phyloP scores from a whole-genome alignment of 805 yeast genomes.

The Ogataea ganodermae region DNA sequence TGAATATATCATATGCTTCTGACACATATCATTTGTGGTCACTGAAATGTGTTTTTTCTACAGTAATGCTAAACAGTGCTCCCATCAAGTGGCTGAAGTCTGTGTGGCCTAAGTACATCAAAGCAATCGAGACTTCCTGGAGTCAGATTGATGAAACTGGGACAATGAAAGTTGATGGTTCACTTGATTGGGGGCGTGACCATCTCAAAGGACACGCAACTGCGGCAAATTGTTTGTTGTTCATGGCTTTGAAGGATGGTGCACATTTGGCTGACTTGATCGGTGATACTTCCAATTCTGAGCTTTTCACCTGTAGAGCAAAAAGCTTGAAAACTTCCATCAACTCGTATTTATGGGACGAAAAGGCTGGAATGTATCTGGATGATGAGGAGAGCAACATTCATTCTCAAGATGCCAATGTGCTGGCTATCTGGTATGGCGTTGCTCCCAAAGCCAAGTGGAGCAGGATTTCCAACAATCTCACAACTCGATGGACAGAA shows the following conservation, averaged over 20 bases:
- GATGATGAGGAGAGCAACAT: constrained; percentile 2
- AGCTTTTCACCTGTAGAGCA: not conserved
- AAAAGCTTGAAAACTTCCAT: not conserved
- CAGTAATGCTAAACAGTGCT: constrained; percentile 1
- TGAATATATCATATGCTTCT: constrained; percentile 1
- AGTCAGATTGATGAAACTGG: constrained; percentile 3
- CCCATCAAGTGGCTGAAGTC: not conserved
- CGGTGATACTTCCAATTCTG: not conserved
- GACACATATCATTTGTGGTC: constrained; percentile 6
- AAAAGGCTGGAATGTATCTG: constrained; percentile 1
- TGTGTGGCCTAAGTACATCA: constrained; percentile 1
- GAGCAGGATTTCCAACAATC: constrained; percentile 1
- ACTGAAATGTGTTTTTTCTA: constrained; percentile 1
- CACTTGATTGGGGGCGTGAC: constrained; percentile 2
- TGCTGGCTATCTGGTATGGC: constrained; percentile 6
- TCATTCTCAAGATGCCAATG: constrained; percentile 5
- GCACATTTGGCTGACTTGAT: not conserved
- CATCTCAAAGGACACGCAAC: constrained; percentile 2
- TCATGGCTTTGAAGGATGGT: constrained; percentile 1
- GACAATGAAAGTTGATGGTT: not conserved
- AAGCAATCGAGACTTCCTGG: constrained; percentile 2
- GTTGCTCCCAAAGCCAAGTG: constrained; percentile 2
- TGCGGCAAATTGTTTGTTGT: not conserved
- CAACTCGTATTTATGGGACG: constrained; percentile 1
- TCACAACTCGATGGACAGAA: constrained; percentile 3